Evolutionary conservation across 495 filamentous ascomycete genomes (phyloP), one percentile per base, ranked within the genome.

Genomic region (Talaromyces stipitatus): DNA sequence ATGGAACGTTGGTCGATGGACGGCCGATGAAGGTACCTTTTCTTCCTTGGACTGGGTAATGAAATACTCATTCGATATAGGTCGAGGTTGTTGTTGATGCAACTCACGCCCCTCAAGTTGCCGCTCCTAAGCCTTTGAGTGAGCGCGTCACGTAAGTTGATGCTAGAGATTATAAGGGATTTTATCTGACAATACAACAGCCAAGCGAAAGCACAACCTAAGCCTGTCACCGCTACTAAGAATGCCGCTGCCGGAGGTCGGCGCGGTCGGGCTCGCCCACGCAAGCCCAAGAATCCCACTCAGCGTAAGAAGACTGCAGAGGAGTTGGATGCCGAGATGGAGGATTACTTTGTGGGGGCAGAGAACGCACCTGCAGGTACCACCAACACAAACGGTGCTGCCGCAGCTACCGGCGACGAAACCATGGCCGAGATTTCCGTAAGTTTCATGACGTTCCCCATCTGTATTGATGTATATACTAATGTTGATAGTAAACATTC

Each of bases 241-340:
- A 68, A 80, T 48, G 71, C 71, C 28, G 69, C 65, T 33, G 65
- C 69, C 36, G 66, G 67, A 20, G 64, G 60, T 22, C 66, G 73
- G 43, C 76, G 78, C 33, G 79, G 78, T 46, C 74, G 77, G 60
- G 72, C 69, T 57, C 66, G 74, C 48, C 79, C 81, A 61, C 70
- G 74, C 58, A 73, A 70, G 52, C 61, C 55, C 36, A 81, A 82
- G 55, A 82, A 73, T 61, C 69, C 76, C 58, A 68, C 67, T 55
- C 88, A 89, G 52, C 82, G 83, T 5, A 95, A 95, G 84, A 96
- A 95, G 84, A 91, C 89, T 10, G 82, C 84, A 2, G 91, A 95
- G 67, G 90, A 97, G 74, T 79, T 97, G 10, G 92, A 97, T 68
- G 89, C 88, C 7, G 92, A 97, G 64, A 96, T 97, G 92, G 81